Conservation (phyloP, 140 eudicot genomes). For the Ambrosia hybrid region DNA sequence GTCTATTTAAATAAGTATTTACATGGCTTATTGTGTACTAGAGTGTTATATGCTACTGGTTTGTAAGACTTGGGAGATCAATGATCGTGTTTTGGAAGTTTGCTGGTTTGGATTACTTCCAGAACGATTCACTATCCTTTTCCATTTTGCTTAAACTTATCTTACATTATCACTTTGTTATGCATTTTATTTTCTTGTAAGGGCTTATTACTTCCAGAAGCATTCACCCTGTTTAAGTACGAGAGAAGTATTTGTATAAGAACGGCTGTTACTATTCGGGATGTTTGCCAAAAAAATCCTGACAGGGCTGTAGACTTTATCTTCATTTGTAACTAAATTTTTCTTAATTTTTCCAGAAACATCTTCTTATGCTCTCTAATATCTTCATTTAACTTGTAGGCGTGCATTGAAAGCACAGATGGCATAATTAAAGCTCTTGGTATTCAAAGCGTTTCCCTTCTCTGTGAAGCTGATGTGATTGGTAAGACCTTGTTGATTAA, state of each 20-base stretch:
- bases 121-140: background rate
- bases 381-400: slow-evolving; percentile 45
- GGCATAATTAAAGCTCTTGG: slow-evolving; percentile 77
- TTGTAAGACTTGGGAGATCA: slow-evolving; percentile 94
- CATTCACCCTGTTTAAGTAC: slow-evolving; percentile 44
- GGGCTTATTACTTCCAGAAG: slow-evolving; percentile 78
- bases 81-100: slow-evolving; percentile 84
- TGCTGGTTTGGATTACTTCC: slow-evolving; percentile 57
- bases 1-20: slow-evolving; percentile 13
- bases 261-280: slow-evolving; percentile 77
- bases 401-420: slow-evolving; percentile 77
- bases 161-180: background rate
- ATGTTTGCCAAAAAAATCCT: slow-evolving; percentile 88
- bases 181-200: slow-evolving; percentile 25
- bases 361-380: slow-evolving; percentile 25
- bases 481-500: slow-evolving; percentile 45
- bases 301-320: slow-evolving; percentile 97
- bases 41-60: slow-evolving; percentile 76
- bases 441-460: slow-evolving; percentile 83
- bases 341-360: slow-evolving; percentile 1
- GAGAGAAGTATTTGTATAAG: slow-evolving; percentile 63
- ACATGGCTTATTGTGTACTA: slow-evolving; percentile 29
- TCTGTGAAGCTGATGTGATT: slow-evolving; percentile 96
- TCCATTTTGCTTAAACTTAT: background rate
- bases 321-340: slow-evolving; percentile 28